Conservation (phyloP, 2,329 filamentous ascomycete species). For the Plenodomus tracheiphilus region DNA sequence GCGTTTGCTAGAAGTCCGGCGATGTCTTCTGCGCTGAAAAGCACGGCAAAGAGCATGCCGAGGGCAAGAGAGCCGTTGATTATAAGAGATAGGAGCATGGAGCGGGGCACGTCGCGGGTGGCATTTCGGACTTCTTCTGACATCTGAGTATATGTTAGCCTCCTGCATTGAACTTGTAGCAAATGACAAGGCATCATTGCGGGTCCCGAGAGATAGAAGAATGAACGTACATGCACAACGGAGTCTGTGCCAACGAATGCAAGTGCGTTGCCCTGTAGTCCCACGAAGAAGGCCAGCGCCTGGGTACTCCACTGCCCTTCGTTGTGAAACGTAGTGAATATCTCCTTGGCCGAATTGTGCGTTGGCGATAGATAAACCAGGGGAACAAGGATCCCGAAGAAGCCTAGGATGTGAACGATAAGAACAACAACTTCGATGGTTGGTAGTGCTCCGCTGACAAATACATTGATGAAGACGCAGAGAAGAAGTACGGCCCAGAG, state of each 20-base stretch:
- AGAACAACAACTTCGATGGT: constrained; percentile 54
- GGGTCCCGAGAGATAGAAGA: no score
- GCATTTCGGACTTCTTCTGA: constrained; percentile 46
- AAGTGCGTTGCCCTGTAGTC: constrained; percentile 45
- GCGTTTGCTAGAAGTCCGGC: constrained; percentile 18
- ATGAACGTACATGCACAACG: constrained; percentile 42
- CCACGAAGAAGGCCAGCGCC: constrained; percentile 52
- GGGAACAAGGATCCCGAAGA: constrained; percentile 56
- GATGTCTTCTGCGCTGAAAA: constrained; percentile 45
- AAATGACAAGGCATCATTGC: no score
- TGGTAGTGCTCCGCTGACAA: constrained; percentile 52
- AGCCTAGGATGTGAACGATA: constrained; percentile 56
- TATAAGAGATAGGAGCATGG: constrained; percentile 48
- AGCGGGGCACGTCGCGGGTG: constrained; percentile 42
- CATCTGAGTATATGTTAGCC: constrained; percentile 36
- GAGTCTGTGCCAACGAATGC: constrained; percentile 45
- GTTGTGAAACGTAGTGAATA: constrained; percentile 56
- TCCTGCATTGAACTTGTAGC: no score
- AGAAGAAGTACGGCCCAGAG: constrained; percentile 50
- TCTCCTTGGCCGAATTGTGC: constrained; percentile 41
- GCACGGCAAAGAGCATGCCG: constrained; percentile 47
- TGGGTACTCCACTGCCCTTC: constrained; percentile 49
- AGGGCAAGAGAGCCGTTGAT: constrained; percentile 49
- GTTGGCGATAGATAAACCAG: constrained; percentile 43
- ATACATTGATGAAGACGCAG: constrained; percentile 51